These are phyloP conservation scores for Trifolium subterraneum DNA, from an alignment of 306 rosid genomes.

Conservation along the genomic window DNA sequence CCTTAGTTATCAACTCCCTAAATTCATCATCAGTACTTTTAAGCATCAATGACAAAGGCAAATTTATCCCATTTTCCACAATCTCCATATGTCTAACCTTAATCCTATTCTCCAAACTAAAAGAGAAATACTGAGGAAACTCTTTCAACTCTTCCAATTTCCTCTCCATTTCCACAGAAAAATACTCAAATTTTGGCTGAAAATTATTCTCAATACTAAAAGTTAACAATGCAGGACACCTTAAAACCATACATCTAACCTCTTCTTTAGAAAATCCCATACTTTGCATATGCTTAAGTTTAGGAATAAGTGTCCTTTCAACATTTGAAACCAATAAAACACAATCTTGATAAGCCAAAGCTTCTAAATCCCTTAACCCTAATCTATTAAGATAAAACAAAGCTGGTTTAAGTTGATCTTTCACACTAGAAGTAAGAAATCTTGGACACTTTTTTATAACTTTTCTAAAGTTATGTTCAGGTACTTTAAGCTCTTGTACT, in stretches of 20 bases:
- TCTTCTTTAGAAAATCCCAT: slow-evolving; percentile 67
- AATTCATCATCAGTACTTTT: slow-evolving; percentile 83
- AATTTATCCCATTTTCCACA: slow-evolving; percentile 53
- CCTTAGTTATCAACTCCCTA: slow-evolving; percentile 48
- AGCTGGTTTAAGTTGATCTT: slow-evolving; percentile 81
- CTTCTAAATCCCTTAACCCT: slow-evolving; percentile 67
- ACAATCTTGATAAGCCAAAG: slow-evolving; percentile 72
- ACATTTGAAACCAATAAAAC: slow-evolving; percentile 81
- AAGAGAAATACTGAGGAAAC: slow-evolving; percentile 89
- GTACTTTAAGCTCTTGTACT: slow-evolving; percentile 63
- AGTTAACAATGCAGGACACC: slow-evolving; percentile 80
- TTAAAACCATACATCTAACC: slow-evolving; percentile 65
- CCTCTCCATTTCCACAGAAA: slow-evolving; percentile 63
- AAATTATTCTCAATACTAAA: slow-evolving; percentile 86
- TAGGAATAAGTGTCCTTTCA: slow-evolving; percentile 78
- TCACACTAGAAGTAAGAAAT: slow-evolving; percentile 74
- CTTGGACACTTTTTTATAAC: slow-evolving; percentile 82
- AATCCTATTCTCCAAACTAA: slow-evolving; percentile 92
- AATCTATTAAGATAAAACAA: slow-evolving; percentile 73
- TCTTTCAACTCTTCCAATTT: slow-evolving; percentile 68
- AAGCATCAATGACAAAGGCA: slow-evolving; percentile 77
- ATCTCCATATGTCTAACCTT: slow-evolving; percentile 77
- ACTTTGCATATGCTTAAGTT: slow-evolving; percentile 59
- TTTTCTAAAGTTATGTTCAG: slow-evolving; percentile 64
- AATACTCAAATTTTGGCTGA: slow-evolving; percentile 75